Percentiles rank a stretch among this genome's conserved stretches.
Conservation (phyloP, 164 flowering plant genomes). For the Chloranthus sessilifolius region DNA sequence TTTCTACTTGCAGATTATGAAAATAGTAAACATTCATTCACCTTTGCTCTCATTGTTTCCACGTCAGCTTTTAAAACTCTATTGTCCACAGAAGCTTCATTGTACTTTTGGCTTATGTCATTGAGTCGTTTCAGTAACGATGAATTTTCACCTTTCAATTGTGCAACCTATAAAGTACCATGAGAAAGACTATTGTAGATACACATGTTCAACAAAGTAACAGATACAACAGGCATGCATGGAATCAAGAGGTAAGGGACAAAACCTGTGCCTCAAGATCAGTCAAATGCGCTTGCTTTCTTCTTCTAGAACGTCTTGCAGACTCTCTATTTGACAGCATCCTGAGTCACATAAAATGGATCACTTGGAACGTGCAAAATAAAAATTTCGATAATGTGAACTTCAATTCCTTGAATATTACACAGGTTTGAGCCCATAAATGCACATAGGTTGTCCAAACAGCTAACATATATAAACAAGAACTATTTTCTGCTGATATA, state of each 20-base stretch:
- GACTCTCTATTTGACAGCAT: slow-evolving; percentile 98
- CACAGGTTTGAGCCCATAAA: no score
- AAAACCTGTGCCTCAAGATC: slow-evolving; percentile 89
- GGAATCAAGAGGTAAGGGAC: slow-evolving; percentile 2
- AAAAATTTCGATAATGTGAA: no score
- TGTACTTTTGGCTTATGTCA: slow-evolving; percentile 64
- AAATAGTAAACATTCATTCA: no score
- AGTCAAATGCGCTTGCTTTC: slow-evolving; percentile 91
- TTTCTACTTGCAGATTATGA: no score
- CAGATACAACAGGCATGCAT: neutral
- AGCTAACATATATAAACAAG: no score
- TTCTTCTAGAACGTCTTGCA: slow-evolving; percentile 91
- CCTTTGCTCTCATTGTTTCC: slow-evolving; percentile 93
- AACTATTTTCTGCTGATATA: no score
- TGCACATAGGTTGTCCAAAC: no score
- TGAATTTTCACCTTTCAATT: slow-evolving; percentile 69
- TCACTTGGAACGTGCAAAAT: neutral
- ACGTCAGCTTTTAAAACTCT: slow-evolving; percentile 91
- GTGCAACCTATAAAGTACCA: slow-evolving; percentile 51
- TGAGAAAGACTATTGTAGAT: slow-evolving; percentile 1
- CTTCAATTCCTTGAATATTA: no score
- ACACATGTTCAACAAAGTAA: neutral
- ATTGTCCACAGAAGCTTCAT: slow-evolving; percentile 85
- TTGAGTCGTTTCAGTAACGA: slow-evolving; percentile 57
- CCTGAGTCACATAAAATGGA: slow-evolving; percentile 31